These are phyloP conservation scores for Colletotrichum musae DNA, from an alignment of 2,329 filamentous ascomycete species.

Conservation along the genomic window DNA sequence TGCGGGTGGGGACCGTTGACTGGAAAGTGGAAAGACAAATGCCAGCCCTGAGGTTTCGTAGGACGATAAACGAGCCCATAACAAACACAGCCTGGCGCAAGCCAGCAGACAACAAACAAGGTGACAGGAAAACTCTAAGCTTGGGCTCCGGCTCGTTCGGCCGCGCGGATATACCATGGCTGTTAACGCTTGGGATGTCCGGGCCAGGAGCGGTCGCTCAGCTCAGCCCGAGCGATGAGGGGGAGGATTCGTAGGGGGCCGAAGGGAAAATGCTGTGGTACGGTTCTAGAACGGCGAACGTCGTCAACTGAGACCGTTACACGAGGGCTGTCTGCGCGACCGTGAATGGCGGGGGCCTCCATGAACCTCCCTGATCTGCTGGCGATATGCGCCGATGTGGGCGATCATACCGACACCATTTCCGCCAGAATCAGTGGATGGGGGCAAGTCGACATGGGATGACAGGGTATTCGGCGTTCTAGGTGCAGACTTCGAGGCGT, in stretches of 20 bases:
- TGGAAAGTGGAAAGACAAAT: constrained; percentile 15
- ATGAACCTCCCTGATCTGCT: constrained; percentile 13
- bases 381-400: constrained; percentile 27
- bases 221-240: constrained; percentile 9
- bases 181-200: constrained; percentile 18
- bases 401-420: constrained; percentile 32
- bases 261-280: background rate
- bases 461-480: constrained; percentile 18
- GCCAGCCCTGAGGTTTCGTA: background rate
- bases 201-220: background rate
- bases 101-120: background rate
- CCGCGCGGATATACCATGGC: constrained; percentile 18
- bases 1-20: background rate
- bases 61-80: background rate
- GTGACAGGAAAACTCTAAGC: background rate
- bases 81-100: background rate
- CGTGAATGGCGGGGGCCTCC: background rate
- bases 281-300: constrained; percentile 22
- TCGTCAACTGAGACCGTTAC: background rate
- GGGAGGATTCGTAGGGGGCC: constrained; percentile 16
- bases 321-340: background rate
- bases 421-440: background rate
- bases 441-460: constrained; percentile 22
- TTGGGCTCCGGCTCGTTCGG: background rate
- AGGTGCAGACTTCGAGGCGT: background rate